These are phyloP conservation scores for Chaetoceros muelleri DNA, from an alignment of 108 stramenopile species.

Conservation along the genomic window DNA sequence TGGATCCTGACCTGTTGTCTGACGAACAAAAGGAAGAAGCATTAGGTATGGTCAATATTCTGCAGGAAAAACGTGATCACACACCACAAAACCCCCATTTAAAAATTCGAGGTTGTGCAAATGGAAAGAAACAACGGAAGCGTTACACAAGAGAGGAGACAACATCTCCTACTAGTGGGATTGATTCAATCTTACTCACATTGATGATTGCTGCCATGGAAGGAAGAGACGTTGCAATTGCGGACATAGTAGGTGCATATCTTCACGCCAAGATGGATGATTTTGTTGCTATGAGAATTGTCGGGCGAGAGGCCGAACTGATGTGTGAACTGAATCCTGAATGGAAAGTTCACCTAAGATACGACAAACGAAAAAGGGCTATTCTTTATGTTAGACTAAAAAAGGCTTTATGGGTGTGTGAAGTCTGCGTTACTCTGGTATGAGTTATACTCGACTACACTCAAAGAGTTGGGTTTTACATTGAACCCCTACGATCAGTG, in stretches of 20 bases:
- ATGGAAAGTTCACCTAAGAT: too few species aligned
- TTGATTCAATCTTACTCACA: too few species aligned
- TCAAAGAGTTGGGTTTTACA: constrained; percentile 22
- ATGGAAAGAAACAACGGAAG: too few species aligned
- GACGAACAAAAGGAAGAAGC: constrained; percentile 1
- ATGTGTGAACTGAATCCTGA: too few species aligned
- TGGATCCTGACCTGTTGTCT: neutral
- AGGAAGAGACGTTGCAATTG: constrained; percentile 5
- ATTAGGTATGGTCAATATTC: neutral
- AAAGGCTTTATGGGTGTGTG: constrained; percentile 26
- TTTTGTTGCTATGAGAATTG: too few species aligned
- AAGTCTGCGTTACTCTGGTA: constrained; percentile 21
- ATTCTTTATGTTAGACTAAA: constrained; percentile 27
- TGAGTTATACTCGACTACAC: constrained; percentile 6
- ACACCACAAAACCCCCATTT: too few species aligned
- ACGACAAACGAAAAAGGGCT: too few species aligned
- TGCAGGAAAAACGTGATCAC: too few species aligned
- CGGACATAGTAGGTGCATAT: constrained; percentile 14
- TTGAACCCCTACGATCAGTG: constrained; percentile 37
- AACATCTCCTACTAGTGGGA: too few species aligned
- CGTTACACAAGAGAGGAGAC: neutral
- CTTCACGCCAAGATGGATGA: constrained; percentile 13
- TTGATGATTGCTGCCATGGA: constrained; percentile 9
- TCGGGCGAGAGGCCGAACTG: too few species aligned
- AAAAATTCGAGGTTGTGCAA: too few species aligned